phyloP scores from a whole-genome alignment of 2,329 filamentous ascomycete species.

The Curvularia spicifera region DNA sequence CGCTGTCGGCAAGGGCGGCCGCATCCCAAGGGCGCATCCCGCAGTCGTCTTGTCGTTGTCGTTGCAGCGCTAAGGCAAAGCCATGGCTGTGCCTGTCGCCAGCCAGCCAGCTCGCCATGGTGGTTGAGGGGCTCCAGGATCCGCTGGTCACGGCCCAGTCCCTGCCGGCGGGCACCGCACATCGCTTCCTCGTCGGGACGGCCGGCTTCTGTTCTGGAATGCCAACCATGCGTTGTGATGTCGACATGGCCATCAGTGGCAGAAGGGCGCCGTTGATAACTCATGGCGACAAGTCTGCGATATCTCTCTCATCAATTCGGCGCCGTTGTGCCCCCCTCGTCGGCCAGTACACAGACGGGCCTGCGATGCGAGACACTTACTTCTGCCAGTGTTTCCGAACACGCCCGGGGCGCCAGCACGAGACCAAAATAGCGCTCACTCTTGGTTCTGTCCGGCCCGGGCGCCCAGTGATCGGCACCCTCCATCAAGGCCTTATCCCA shows the following conservation, averaged over 20 bases:
- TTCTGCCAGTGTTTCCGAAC: conserved; percentile 15
- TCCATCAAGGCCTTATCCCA: conserved; percentile 1
- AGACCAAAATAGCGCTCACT: conserved; percentile 20
- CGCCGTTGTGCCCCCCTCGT: background rate
- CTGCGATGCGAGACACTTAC: conserved; percentile 14
- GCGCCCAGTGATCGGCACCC: conserved; percentile 16
- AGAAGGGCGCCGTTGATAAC: background rate
- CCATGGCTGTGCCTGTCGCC: conserved; percentile 15
- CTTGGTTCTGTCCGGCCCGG: conserved; percentile 14
- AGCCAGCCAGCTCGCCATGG: conserved; percentile 15
- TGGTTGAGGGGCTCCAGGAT: conserved; percentile 17
- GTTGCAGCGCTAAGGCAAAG: conserved; percentile 18
- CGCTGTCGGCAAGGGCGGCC: conserved; percentile 31
- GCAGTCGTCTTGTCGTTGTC: conserved; percentile 11
- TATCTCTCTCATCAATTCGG: background rate
- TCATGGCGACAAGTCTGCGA: background rate
- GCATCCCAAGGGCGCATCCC: conserved; percentile 12
- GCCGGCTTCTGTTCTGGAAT: conserved; percentile 32
- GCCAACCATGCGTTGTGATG: background rate
- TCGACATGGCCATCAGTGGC: background rate
- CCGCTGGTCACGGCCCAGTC: conserved; percentile 21
- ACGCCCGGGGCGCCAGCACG: conserved; percentile 10
- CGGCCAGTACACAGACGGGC: conserved; percentile 12
- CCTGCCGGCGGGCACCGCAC: conserved; percentile 26
- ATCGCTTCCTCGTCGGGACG: conserved; percentile 25